Evolutionary conservation across 441 rosid species (phyloP), one percentile per base, ranked within the genome.

Genomic region (Corymbia citriodora): DNA sequence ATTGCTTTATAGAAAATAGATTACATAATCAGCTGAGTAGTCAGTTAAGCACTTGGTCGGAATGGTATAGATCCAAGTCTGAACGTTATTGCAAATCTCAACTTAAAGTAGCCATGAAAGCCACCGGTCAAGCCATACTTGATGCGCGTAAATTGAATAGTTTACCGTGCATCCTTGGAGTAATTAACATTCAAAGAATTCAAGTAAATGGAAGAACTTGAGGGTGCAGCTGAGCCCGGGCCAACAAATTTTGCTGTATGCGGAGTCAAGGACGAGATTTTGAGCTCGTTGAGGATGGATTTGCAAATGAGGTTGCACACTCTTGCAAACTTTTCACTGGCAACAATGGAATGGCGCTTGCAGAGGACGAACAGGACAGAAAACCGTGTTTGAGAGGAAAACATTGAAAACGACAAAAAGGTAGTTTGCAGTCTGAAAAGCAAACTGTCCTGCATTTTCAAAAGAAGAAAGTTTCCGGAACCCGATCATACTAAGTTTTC

Each of bases 401-500:
- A 0, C 45, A 31, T 68, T 68, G 79, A 8, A 68, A 31, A 68
- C 40, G 8, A 15, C 74, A 65, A n/a, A n/a, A n/a, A n/a, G 0
- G 74, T 65, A 65, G 40, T 65, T n/a, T 31, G 10, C 74, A 65
- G 74, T 33, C 74, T 2, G 21, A 65, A 65, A 40, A 68, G 23
- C 11, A 16, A 68, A 31, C 11, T 36, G 33, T 36, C 45, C 12
- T 31, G 23, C 31, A 31, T 16, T 29, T 63, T 65, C 36, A 65
- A n/a, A 3, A 14, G 72, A 65, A 65, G 36, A 65, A 65, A n/a
- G 36, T 65, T 68, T 4, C 40, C 79, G 31, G 79, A 16, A 68
- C 45, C 79, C 45, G 0, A 31, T 2, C 0, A 0, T 16, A 31
- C 12, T 40, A 5, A n/a, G 40, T 33, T 70, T 5, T 18, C 0